Base-by-base conservation (phyloP, 768 basidiomycete genomes). In the Boletus sensibilis region DNA sequence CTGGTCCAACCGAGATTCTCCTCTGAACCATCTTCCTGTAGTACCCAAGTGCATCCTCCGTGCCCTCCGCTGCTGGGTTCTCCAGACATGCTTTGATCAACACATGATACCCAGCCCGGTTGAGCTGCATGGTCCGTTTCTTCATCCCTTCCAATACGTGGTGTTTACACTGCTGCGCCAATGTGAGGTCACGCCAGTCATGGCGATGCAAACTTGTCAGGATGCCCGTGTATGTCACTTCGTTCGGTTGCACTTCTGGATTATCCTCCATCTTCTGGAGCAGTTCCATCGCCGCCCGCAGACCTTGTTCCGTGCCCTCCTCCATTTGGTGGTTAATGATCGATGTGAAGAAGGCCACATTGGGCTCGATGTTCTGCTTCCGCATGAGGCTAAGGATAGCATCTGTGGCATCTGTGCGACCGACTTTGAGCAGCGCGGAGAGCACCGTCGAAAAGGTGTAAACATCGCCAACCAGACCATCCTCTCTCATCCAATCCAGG, bases 401-500 rank as follows among this genome's bases (percentile, higher is more conserved):
- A 21, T 79, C 75, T 6, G 82, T 80, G 1, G 90, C 88, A 61
- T 94, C 87, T 27, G 79, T 71, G 53, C 84, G 78, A 11, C 86
- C 85, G 14, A 82, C 82, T 59, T 82, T 83, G 48, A 94, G 79
- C 51, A 96, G 69, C 1, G 90, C 87, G 25, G 87, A 83, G 18
- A 98, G 83, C 33, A 98, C 79, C 13, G 87, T 93, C 4, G 94
- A 93, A 70, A 87, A 98, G 0, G 90, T 97, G 71, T 87, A 84
- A 12, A 90, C 82, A 68, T 98, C 92, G 8, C 92, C 90, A 21
- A 72, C 63, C 34, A 96, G 64, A 0, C 78, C 78, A 2, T 73
- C 77, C 14, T 75, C 67, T 25, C 76, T 70, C 76, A 96, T 84
- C 54, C 76, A 71, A 45, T 79, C 78, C 45, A 98, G 72, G 23